These are phyloP conservation scores for Beta macrorhiza DNA, from an alignment of 179 eudicot genomes.

Conservation along the genomic window DNA sequence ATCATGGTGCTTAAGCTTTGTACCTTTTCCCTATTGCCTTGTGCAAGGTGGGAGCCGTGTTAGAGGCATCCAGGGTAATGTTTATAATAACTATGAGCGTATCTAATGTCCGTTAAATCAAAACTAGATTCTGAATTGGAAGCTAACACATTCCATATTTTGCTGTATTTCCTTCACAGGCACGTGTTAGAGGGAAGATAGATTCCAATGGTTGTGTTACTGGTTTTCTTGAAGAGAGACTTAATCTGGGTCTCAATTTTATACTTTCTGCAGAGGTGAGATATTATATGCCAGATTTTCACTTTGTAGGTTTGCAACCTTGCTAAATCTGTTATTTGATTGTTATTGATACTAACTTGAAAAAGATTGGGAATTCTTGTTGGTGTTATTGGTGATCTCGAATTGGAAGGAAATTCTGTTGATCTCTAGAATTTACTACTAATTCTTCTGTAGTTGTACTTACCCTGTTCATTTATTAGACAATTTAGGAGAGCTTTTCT, in stretches of 20 bases:
- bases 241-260: constrained; percentile 83
- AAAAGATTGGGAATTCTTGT: too few species aligned
- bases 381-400: neutral
- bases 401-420: neutral
- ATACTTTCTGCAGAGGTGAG: constrained; percentile 93
- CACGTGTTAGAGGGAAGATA: constrained; percentile 89
- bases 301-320: neutral
- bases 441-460: neutral
- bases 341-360: too few species aligned
- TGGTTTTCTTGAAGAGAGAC: constrained; percentile 81
- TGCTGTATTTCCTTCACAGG: constrained; percentile 36
- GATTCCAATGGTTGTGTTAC: constrained; percentile 83
- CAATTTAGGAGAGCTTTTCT: neutral
- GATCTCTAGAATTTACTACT: neutral
- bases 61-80: neutral
- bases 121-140: neutral
- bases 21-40: neutral
- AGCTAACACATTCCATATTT: neutral
- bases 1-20: neutral
- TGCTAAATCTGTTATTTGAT: neutral
- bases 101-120: neutral
- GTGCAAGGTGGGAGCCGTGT: neutral
- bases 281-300: neutral
- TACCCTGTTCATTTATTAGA: neutral
- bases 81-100: neutral